These are phyloP conservation scores for Truncatella angustata DNA, from an alignment of 2,329 filamentous ascomycete species.

Conservation along the genomic window DNA sequence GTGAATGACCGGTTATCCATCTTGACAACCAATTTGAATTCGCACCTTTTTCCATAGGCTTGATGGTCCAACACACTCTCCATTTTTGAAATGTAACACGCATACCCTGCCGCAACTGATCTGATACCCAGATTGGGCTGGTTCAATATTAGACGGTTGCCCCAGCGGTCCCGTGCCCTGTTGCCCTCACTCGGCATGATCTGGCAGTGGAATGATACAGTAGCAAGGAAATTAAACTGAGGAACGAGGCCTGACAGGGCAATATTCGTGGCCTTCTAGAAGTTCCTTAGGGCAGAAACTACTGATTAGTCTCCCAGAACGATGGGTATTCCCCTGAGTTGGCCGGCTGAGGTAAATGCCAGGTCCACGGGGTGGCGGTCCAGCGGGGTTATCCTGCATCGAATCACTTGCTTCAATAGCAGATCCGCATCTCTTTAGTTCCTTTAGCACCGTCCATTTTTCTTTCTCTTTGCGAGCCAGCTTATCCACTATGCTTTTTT, in stretches of 20 bases:
- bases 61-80: no score
- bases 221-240: not conserved
- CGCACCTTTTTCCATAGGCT: no score
- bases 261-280: conserved; percentile 9
- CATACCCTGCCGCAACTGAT: no score
- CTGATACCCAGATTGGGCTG: no score
- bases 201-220: not conserved
- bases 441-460: not conserved
- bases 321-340: conserved; percentile 3
- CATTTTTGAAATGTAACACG: no score
- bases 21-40: no score
- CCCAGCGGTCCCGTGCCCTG: no score
- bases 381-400: not conserved
- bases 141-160: no score
- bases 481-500: not conserved
- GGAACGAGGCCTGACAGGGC: not conserved
- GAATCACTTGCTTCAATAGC: not conserved
- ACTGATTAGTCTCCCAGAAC: not conserved
- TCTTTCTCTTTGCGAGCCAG: not conserved
- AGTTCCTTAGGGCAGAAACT: conserved; percentile 7
- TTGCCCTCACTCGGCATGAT: not conserved
- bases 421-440: not conserved
- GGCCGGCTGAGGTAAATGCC: not conserved
- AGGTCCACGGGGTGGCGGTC: not conserved
- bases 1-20: no score